Evolutionary conservation across 2,329 filamentous ascomycete species (phyloP).

Genomic region (Pseudocercospora fijiensis): DNA sequence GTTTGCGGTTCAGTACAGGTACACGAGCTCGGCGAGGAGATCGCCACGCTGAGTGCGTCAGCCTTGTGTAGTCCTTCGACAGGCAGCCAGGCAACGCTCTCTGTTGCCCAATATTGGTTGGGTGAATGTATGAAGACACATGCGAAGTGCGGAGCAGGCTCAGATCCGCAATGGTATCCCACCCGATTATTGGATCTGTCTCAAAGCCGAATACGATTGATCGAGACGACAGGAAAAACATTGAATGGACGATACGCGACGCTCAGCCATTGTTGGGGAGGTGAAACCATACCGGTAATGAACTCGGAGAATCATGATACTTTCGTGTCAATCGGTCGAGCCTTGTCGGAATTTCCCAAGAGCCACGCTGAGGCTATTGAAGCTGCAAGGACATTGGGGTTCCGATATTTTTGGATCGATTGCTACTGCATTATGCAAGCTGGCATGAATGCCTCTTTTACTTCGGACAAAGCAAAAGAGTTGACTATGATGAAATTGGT

Average conservation of each 20-base stretch:
- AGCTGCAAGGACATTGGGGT: slow-evolving; percentile 1
- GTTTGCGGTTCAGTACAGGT: neutral
- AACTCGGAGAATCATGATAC: neutral
- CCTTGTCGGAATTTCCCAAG: neutral
- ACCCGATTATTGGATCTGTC: neutral
- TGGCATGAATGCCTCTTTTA: neutral
- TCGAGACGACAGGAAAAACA: neutral
- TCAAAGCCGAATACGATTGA: neutral
- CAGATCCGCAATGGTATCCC: neutral
- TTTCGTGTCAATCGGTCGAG: neutral
- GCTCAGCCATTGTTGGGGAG: slow-evolving; percentile 5
- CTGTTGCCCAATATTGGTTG: neutral
- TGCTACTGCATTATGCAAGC: slow-evolving; percentile 21
- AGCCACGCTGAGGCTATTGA: slow-evolving; percentile 11
- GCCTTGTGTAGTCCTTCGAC: neutral
- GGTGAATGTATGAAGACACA: neutral
- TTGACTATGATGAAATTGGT: neutral
- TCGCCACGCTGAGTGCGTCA: neutral
- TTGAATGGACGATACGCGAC: neutral
- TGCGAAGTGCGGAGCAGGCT: neutral
- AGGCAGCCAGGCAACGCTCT: neutral
- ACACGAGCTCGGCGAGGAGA: neutral
- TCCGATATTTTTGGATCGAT: slow-evolving; percentile 22
- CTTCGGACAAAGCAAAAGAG: neutral
- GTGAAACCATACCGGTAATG: neutral